Base-by-base conservation (phyloP, 23 red algal genomes). In the Agarophyton chilense region DNA sequence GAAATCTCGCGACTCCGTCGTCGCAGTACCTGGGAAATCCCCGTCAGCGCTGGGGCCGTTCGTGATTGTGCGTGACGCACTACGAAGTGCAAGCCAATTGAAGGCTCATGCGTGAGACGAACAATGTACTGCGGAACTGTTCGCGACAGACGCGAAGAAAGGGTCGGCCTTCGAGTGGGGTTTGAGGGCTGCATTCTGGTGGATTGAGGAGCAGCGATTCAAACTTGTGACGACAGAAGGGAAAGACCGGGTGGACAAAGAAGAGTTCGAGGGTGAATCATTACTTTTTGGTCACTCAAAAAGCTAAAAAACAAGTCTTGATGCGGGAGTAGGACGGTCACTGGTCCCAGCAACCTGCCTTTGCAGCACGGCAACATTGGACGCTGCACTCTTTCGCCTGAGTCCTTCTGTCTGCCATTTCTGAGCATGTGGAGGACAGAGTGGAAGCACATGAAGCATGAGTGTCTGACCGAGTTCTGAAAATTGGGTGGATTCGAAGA, bases 31-130 rank as follows among this genome's bases (percentile, higher is more conserved):
- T 72, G 74, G 12, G 61, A 38, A 8, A 76, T 74, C 34, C 22
- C 77, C 0, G 77, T 60, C 10, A 91, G 88, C 33, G 88, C 55
- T 32, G 88, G 88, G 9, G 65, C 88, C 12, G 88, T 75, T 32
- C 76, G 40, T 8, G 74, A 41, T 51, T 82, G 88, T 16, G 88
- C 88, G 43, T 91, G 88, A n/a, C 54, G 51, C 24, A 61, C 76
- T 14, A 91, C 41, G 26, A 55, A 81, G 76, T 91, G 88, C 25
- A 91, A 53, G 32, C 88, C 88, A 38, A 66, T 61, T 50, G 88
- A 91, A 61, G 88, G 88, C 47, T 91, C 88, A 57, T 91, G 74
- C 16, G 88, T 53, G 24, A 91, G 88, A n/a, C 52, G 58, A 14
- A 76, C 67, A 46, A 91, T 18, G 64, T 71, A 82, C 39, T 81